These are phyloP conservation scores for Colletotrichum orchidophilum DNA, from an alignment of 2,329 filamentous ascomycete species.

Conservation along the genomic window DNA sequence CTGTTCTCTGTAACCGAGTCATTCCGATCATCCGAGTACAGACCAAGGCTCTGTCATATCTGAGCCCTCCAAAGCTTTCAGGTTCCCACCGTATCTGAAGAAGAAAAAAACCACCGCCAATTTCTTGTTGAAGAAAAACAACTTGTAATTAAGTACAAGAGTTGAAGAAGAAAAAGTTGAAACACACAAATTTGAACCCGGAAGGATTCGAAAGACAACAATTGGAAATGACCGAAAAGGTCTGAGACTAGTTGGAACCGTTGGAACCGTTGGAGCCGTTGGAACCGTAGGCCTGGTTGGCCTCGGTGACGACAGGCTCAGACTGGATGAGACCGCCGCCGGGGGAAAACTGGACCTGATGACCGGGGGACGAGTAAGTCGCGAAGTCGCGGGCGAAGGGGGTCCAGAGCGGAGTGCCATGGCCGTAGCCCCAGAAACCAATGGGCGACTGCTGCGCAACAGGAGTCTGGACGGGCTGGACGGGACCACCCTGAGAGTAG, in stretches of 20 bases:
- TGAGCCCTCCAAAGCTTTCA: neutral
- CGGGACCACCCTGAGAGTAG: constrained; percentile 17
- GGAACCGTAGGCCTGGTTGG: neutral
- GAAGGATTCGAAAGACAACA: neutral
- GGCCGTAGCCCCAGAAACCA: constrained; percentile 29
- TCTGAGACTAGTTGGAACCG: neutral
- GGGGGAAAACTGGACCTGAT: neutral
- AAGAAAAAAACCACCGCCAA: constrained; percentile 8
- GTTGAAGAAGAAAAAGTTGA: constrained; percentile 7
- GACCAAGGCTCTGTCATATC: neutral
- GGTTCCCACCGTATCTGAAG: constrained; percentile 2
- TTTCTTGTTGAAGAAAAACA: neutral
- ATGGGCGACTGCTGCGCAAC: constrained; percentile 28
- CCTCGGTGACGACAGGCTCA: constrained; percentile 24
- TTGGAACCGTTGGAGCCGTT: neutral
- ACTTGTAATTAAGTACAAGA: neutral
- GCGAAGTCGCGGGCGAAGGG: constrained; percentile 20
- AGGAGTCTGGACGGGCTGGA: constrained; percentile 23
- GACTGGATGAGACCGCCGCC: constrained; percentile 11
- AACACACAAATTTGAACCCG: neutral
- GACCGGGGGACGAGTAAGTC: constrained; percentile 20
- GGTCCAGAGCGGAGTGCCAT: constrained; percentile 30
- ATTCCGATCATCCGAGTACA: neutral
- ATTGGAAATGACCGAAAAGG: neutral
- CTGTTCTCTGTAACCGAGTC: constrained; percentile 10